phyloP scores from a whole-genome alignment of 768 basidiomycete genomes.

The Kwoniella bestiolae region DNA sequence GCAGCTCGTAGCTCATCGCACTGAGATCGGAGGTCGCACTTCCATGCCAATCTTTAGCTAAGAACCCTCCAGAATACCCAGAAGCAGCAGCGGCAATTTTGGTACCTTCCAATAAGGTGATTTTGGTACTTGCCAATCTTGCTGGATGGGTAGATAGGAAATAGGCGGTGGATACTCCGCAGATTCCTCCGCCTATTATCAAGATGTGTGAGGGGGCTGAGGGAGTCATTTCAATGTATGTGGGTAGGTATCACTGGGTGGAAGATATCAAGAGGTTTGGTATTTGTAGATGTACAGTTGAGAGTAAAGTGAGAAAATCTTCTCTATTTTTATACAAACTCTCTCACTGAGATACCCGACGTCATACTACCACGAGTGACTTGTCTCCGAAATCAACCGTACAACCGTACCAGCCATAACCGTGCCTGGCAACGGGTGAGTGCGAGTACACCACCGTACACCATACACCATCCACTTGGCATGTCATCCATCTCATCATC shows the following conservation, averaged over 20 bases:
- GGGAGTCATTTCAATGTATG: constrained; percentile 10
- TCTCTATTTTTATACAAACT: too few relatives aligned
- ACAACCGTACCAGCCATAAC: not conserved
- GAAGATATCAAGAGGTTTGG: too few relatives aligned
- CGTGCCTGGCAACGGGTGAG: not conserved
- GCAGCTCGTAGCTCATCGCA: constrained; percentile 73
- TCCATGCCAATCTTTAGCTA: constrained; percentile 79
- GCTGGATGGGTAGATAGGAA: constrained; percentile 64
- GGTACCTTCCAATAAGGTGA: constrained; percentile 72
- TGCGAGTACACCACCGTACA: not conserved
- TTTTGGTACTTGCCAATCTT: constrained; percentile 41
- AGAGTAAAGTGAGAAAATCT: too few relatives aligned
- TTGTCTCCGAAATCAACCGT: constrained; percentile 14
- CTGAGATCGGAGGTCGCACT: constrained; percentile 61
- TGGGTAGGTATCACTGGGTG: too few relatives aligned
- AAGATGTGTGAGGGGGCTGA: constrained; percentile 61
- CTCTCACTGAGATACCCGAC: too few relatives aligned
- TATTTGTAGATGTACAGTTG: too few relatives aligned
- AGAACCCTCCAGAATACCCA: constrained; percentile 60
- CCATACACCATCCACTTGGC: constrained; percentile 2
- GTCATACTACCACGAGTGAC: constrained; percentile 12
- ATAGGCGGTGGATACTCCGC: constrained; percentile 82
- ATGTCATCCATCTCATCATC: not conserved
- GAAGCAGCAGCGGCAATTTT: constrained; percentile 68
- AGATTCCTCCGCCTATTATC: constrained; percentile 83